Conservation (phyloP, 768 basidiomycete genomes). For the Boletus speciosus region DNA sequence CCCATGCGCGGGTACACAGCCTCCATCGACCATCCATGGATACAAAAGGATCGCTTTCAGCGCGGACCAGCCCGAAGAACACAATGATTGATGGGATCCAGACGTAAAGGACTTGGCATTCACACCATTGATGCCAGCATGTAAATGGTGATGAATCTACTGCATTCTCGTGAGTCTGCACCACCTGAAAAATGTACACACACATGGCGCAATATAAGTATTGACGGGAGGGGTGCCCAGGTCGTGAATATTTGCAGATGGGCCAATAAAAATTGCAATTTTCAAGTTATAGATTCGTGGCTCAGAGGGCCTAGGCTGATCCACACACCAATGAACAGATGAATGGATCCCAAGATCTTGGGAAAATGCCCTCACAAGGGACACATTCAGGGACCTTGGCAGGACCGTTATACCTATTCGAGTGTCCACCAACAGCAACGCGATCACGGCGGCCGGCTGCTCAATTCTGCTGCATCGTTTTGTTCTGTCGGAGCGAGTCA, state of each 20-base stretch:
- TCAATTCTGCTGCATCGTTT: background rate
- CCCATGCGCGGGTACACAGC: background rate
- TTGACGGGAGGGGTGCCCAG: too few relatives aligned
- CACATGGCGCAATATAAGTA: background rate
- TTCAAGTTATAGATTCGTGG: background rate
- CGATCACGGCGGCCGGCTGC: too few relatives aligned
- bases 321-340: too few relatives aligned
- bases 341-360: background rate
- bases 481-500: background rate
- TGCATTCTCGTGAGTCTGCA: background rate
- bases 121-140: background rate
- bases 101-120: background rate
- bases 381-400: background rate
- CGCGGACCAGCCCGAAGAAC: background rate
- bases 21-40: background rate
- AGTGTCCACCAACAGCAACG: background rate
- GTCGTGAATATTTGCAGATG: background rate
- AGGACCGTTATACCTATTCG: background rate
- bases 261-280: too few relatives aligned
- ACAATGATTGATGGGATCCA: background rate
- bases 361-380: background rate
- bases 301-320: background rate
- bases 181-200: background rate
- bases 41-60: background rate
- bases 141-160: too few relatives aligned